phyloP scores from a whole-genome alignment of 345 rosid species.

The Tarenaya hassleriana region DNA sequence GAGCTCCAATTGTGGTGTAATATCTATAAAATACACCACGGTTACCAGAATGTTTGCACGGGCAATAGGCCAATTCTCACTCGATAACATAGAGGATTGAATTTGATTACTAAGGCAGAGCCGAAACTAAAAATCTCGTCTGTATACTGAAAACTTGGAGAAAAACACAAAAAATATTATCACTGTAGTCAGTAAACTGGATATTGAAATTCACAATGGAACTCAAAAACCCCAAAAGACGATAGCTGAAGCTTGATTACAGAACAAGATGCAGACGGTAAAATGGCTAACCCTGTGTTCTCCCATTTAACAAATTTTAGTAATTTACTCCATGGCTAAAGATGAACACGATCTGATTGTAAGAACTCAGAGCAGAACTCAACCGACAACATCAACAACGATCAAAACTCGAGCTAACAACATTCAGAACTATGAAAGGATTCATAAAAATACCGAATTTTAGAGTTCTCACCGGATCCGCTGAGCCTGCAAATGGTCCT shows the following conservation, averaged over 20 bases:
- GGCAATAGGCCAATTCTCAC: not conserved
- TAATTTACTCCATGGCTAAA: too few relatives aligned
- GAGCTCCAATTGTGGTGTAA: slow-evolving; percentile 52
- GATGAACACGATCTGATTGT: not conserved
- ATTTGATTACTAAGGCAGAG: not conserved
- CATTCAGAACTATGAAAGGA: not conserved
- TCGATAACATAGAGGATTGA: not conserved
- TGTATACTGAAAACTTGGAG: not conserved
- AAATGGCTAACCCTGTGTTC: too few relatives aligned
- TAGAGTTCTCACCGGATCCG: slow-evolving; percentile 23
- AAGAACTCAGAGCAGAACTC: not conserved
- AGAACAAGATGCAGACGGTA: too few relatives aligned
- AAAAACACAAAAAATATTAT: too few relatives aligned
- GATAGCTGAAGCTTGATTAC: too few relatives aligned
- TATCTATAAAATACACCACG: slow-evolving; percentile 37
- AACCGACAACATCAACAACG: not conserved
- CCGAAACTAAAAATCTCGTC: not conserved
- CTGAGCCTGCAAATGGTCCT: slow-evolving; percentile 20
- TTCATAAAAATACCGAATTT: not conserved
- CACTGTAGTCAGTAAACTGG: too few relatives aligned
- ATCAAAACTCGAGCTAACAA: not conserved
- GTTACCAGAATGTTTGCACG: not conserved
- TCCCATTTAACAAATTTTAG: too few relatives aligned
- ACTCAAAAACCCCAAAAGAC: too few relatives aligned
- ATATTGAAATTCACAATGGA: too few relatives aligned